Conservation (phyloP, 306 rosid species). For the Medicago truncatula region MtrunA17r5.0-ANR NC_053044.1:31755001-31755500, state of each 20-base stretch:
- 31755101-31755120: conserved; percentile 48
- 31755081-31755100: conserved; percentile 47
- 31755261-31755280: neutral
- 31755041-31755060: conserved; percentile 51
- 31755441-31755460: neutral
- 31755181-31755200: conserved; percentile 58
- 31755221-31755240: no score
- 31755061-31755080: conserved; percentile 56
- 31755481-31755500: conserved; percentile 12
- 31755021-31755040: conserved; percentile 2
- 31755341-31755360: conserved; percentile 60
- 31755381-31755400: conserved; percentile 41
- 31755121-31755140: conserved; percentile 52
- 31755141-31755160: conserved; percentile 51
- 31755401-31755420: conserved; percentile 34
- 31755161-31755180: conserved; percentile 53
- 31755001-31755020: neutral
- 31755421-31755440: neutral
- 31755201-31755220: conserved; percentile 39
- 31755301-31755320: conserved; percentile 58
- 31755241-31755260: neutral
- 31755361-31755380: conserved; percentile 62
- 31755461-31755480: conserved; percentile 3
- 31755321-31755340: conserved; percentile 66
- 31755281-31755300: conserved; percentile 59